phyloP scores from a whole-genome alignment of 2,329 filamentous ascomycete species.

The Diaporthe ampelina region DNA sequence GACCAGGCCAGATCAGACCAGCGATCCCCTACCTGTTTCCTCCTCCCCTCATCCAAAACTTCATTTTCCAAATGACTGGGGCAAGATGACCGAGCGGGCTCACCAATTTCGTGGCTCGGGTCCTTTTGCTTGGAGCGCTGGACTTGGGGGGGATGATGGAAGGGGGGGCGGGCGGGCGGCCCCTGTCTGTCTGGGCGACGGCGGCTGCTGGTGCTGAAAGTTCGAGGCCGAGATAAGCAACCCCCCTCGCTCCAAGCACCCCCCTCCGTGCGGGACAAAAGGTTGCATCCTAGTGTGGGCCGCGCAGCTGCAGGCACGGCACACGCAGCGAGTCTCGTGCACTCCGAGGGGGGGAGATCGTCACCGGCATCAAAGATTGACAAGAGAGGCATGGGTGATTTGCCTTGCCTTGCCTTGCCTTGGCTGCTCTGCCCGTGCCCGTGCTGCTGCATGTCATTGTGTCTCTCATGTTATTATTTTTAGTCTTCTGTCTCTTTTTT shows the following conservation, averaged over 20 bases:
- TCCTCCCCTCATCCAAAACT: slow-evolving; percentile 8
- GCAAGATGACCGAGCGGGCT: neutral
- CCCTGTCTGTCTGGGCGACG: neutral
- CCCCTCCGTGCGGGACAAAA: slow-evolving; percentile 19
- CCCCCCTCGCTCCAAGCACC: slow-evolving; percentile 1
- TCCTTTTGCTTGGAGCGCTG: slow-evolving; percentile 16
- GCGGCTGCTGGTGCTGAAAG: neutral
- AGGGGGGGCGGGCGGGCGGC: neutral
- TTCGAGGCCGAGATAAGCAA: slow-evolving; percentile 28
- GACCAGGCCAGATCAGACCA: neutral
- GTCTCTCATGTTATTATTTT: neutral
- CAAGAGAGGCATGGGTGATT: neutral
- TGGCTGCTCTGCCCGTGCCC: neutral
- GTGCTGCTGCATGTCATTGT: slow-evolving; percentile 1
- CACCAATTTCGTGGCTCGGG: slow-evolving; percentile 11
- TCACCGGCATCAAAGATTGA: slow-evolving; percentile 31
- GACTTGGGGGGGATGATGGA: neutral
- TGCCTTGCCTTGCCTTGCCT: no score
- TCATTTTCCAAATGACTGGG: slow-evolving; percentile 8
- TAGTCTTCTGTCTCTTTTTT: neutral
- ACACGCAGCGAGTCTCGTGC: slow-evolving; percentile 28
- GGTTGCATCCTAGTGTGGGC: slow-evolving; percentile 23
- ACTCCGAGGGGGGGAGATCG: slow-evolving; percentile 12
- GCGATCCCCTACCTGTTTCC: neutral
- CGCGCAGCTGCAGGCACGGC: slow-evolving; percentile 28